Base-by-base conservation (phyloP, 352 stramenopile genomes). In the Phytophthora sansomeana region DNA sequence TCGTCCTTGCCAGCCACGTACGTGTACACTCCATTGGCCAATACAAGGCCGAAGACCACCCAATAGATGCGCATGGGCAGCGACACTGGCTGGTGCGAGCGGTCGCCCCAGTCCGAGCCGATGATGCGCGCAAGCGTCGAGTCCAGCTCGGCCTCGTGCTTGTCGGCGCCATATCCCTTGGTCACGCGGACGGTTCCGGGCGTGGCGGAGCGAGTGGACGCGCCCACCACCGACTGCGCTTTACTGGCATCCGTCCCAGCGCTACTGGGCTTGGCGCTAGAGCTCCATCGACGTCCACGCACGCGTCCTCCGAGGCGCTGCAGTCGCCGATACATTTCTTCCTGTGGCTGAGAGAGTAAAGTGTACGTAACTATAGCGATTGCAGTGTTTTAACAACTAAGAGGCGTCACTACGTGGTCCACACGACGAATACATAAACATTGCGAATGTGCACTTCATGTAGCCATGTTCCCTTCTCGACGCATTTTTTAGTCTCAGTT, bases 31-130 rank as follows among this genome's bases (percentile, higher is more conserved):
- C 84, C 84, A 58, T 91, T 92, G 59, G 35, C 58, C 29, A 92
- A 46, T 49, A 92, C 77, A 7, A 88, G 16, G 5, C 29, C 66
- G 52, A 92, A 92, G 43, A 90, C 21, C 36, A 85, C 26, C 84
- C 84, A 92, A 59, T 92, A 92, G 16, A 92, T 46, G 26, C 83
- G 85, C 84, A 92, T 92, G 42, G 80, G 68, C 30, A 87, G 47
- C 39, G 84, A 87, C 50, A 92, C 75, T 21, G 67, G 68, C 72
- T 92, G 84, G 29, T 78, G 75, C 38, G 82, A 81, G 17, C 84
- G 84, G 53, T 92, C 84, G 38, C 76, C 84, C 84, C 84, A 92
- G 63, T 92, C 84, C 6, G 84, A 92, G 43, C 84, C 84, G 26
- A 92, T 85, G 64, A 92, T 75, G 35, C 84, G 82, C 55, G 80